Evolutionary conservation across 306 rosid species (phyloP).

Genomic region (Sechiopsis laciniata): DNA sequence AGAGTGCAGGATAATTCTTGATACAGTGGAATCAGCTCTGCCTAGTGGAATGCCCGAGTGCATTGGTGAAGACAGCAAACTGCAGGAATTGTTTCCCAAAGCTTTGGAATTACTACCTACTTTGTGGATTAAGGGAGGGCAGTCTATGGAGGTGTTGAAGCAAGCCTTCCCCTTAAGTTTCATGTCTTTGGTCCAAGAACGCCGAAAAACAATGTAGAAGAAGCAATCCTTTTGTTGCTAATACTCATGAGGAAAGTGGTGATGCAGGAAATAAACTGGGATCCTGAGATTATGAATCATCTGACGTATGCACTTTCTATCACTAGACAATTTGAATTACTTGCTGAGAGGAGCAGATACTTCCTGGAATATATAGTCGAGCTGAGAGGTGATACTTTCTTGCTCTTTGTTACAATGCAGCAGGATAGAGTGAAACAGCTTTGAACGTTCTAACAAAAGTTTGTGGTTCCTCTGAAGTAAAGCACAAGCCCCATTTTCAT

Average conservation of each 20-base stretch:
- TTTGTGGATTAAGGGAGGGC: slow-evolving; percentile 65
- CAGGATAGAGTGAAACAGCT: slow-evolving; percentile 59
- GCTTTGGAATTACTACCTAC: slow-evolving; percentile 76
- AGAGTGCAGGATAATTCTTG: slow-evolving; percentile 74
- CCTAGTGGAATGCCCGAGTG: slow-evolving; percentile 68
- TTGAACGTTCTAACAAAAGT: slow-evolving; percentile 67
- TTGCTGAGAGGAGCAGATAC: slow-evolving; percentile 75
- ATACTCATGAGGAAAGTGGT: slow-evolving; percentile 56
- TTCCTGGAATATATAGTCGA: slow-evolving; percentile 62
- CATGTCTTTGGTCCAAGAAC: slow-evolving; percentile 48
- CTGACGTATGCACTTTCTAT: slow-evolving; percentile 73
- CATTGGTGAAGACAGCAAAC: slow-evolving; percentile 67
- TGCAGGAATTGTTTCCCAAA: slow-evolving; percentile 74
- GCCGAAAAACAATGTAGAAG: slow-evolving; percentile 58
- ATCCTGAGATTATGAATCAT: slow-evolving; percentile 66
- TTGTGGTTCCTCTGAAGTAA: slow-evolving; percentile 65
- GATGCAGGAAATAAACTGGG: slow-evolving; percentile 63
- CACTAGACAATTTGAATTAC: slow-evolving; percentile 52
- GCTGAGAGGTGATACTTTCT: slow-evolving; percentile 81
- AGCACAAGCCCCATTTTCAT: slow-evolving; percentile 47
- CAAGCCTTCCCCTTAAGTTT: slow-evolving; percentile 47
- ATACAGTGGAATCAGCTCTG: slow-evolving; percentile 67
- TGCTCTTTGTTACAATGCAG: slow-evolving; percentile 83
- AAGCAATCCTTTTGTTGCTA: slow-evolving; percentile 63
- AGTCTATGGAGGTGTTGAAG: slow-evolving; percentile 77